A percentile compares a stretch with the other conserved stretches of the same genome.
phyloP scores from a whole-genome alignment of 768 basidiomycete genomes.

The Gymnopilus junonius region DNA sequence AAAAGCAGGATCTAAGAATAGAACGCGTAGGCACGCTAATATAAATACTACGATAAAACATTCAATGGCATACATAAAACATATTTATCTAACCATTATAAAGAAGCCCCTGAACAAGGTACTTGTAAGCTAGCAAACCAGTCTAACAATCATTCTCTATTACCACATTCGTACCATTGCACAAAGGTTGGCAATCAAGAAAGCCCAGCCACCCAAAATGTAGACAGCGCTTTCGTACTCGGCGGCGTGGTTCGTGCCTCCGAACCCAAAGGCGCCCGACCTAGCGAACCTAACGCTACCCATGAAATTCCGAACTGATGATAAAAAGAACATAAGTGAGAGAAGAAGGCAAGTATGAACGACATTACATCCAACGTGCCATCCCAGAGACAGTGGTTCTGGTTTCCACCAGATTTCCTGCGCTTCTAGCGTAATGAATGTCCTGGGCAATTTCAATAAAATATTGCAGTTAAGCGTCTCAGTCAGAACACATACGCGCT shows the following conservation, averaged over 20 bases:
- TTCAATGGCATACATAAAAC: not conserved
- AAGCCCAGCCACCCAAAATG: conserved; percentile 67
- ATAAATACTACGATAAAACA: too few relatives aligned
- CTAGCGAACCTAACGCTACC: conserved; percentile 62
- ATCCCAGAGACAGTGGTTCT: conserved; percentile 49
- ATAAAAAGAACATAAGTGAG: not conserved
- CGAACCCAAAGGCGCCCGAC: conserved; percentile 60
- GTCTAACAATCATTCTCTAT: conserved; percentile 37
- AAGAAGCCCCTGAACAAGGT: too few relatives aligned
- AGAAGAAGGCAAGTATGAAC: not conserved
- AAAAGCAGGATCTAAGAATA: not conserved
- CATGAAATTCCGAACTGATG: conserved; percentile 60
- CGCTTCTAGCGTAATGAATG: conserved; percentile 56
- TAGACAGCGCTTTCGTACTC: conserved; percentile 59
- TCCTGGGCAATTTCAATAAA: conserved; percentile 12
- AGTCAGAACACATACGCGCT: conserved; percentile 36
- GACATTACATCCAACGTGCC: conserved; percentile 51
- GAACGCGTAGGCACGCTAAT: not conserved
- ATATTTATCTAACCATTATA: not conserved
- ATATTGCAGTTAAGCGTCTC: not conserved
- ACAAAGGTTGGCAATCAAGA: conserved; percentile 61
- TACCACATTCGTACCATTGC: conserved; percentile 57
- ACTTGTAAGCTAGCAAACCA: not conserved
- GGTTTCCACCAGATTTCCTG: conserved; percentile 60
- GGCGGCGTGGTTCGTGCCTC: conserved; percentile 32